Percentiles rank a stretch among this genome's conserved stretches.
These are phyloP conservation scores for Pythium aphanidermatum DNA, from an alignment of 352 stramenopile genomes.

Conservation along the genomic window DNA sequence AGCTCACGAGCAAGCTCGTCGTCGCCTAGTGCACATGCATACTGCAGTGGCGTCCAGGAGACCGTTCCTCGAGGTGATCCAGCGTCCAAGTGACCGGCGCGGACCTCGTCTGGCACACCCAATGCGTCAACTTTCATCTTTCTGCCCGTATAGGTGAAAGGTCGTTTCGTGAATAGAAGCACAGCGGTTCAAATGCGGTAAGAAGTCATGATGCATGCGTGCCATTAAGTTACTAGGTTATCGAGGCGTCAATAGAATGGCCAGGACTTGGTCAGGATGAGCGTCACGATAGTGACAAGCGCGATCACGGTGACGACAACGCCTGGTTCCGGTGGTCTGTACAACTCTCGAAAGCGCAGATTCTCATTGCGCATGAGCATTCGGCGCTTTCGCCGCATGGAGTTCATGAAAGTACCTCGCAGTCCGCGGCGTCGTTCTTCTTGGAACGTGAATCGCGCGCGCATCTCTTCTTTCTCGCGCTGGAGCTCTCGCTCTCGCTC, in stretches of 20 bases:
- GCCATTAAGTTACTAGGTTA: background rate
- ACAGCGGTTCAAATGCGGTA: background rate
- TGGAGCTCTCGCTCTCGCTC: conserved; percentile 15
- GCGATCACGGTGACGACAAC: conserved; percentile 46
- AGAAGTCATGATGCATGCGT: background rate
- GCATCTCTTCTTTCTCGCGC: conserved; percentile 37
- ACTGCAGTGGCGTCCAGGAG: conserved; percentile 70
- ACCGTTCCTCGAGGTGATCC: conserved; percentile 47
- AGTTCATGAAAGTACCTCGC: conserved; percentile 29
- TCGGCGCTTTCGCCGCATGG: conserved; percentile 54
- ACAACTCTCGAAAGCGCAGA: conserved; percentile 69
- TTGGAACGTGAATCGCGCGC: conserved; percentile 41
- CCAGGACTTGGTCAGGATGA: conserved; percentile 74
- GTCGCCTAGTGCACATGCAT: conserved; percentile 68
- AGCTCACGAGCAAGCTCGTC: conserved; percentile 31
- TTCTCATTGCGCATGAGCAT: conserved; percentile 67
- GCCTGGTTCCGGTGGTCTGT: conserved; percentile 57
- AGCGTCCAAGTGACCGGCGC: conserved; percentile 34
- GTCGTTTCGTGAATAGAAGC: conserved; percentile 4
- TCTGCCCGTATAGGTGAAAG: conserved; percentile 12
- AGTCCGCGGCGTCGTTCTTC: conserved; percentile 30
- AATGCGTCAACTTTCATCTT: conserved; percentile 38
- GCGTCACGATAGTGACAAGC: conserved; percentile 54
- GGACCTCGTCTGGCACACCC: conserved; percentile 23
- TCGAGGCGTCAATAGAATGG: conserved; percentile 46